Percentiles rank a stretch among this genome's conserved stretches.
Conservation (phyloP, 495 filamentous ascomycete species). For the Trichoderma gamsii region DNA sequence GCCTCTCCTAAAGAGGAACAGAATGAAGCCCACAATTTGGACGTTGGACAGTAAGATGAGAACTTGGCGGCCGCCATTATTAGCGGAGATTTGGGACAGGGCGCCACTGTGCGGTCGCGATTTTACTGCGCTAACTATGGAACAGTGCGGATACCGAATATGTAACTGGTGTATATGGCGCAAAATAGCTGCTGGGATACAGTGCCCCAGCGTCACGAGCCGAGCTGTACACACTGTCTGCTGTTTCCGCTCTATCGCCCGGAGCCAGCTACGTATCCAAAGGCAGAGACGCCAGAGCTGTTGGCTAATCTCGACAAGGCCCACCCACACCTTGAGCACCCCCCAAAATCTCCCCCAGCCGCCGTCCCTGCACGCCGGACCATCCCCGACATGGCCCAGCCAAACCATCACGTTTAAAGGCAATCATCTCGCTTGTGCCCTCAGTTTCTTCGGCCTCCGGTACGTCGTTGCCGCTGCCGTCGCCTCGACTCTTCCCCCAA, state of each 20-base stretch:
- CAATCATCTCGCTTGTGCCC: constrained; percentile 47
- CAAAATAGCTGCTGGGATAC: background rate
- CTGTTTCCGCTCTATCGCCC: constrained; percentile 1
- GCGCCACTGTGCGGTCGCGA: constrained; percentile 7
- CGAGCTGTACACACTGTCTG: background rate
- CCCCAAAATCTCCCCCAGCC: constrained; percentile 26
- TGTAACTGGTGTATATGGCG: background rate
- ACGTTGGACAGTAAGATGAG: constrained; percentile 12
- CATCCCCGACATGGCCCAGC: constrained; percentile 32
- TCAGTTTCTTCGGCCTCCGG: constrained; percentile 21
- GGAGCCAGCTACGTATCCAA: no score
- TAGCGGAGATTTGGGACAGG: constrained; percentile 14
- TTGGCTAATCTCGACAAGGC: constrained; percentile 35
- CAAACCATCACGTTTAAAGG: constrained; percentile 33
- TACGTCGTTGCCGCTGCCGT: constrained; percentile 8
- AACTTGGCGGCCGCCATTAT: constrained; percentile 14
- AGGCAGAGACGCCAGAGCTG: background rate
- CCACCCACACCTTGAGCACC: constrained; percentile 6
- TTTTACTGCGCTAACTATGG: background rate
- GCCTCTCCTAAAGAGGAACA: constrained; percentile 10
- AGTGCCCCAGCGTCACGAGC: background rate
- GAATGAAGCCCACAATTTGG: background rate
- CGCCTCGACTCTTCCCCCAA: background rate
- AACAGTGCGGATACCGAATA: background rate
- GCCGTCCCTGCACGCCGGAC: constrained; percentile 29